phyloP scores from a whole-genome alignment of 345 rosid species.

The Trapa bicornis region DNA sequence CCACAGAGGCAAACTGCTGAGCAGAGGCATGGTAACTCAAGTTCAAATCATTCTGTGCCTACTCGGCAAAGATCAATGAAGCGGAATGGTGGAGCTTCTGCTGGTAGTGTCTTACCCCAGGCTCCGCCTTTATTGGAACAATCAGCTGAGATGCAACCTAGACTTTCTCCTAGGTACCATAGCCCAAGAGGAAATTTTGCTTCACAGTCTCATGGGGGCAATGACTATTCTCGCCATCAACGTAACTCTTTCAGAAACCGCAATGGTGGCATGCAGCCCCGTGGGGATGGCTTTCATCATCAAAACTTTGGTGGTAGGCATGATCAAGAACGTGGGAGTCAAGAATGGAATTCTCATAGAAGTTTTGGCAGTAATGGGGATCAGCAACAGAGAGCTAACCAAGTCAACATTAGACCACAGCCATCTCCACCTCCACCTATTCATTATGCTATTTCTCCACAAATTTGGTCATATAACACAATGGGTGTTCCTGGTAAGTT shows the following conservation, averaged over 20 bases:
- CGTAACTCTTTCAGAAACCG: slow-evolving; percentile 54
- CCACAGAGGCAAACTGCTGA: slow-evolving; percentile 22
- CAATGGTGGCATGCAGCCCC: slow-evolving; percentile 34
- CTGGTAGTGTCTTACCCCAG: slow-evolving; percentile 25
- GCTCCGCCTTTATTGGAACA: slow-evolving; percentile 26
- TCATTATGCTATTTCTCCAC: slow-evolving; percentile 25
- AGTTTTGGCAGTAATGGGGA: slow-evolving; percentile 52
- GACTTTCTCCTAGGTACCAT: slow-evolving; percentile 42
- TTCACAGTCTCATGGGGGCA: slow-evolving; percentile 33
- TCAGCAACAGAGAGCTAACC: slow-evolving; percentile 31
- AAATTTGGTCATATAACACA: slow-evolving; percentile 38
- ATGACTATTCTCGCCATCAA: slow-evolving; percentile 44
- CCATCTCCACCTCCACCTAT: slow-evolving; percentile 28
- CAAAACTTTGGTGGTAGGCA: slow-evolving; percentile 64
- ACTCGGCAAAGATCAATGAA: slow-evolving; percentile 29
- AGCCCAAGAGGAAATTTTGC: slow-evolving; percentile 35
- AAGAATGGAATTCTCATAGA: slow-evolving; percentile 49
- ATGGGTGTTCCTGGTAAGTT: slow-evolving; percentile 55
- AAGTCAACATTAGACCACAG: slow-evolving; percentile 49
- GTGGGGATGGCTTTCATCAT: slow-evolving; percentile 57
- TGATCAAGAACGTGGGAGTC: slow-evolving; percentile 60
- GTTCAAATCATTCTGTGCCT: slow-evolving; percentile 23
- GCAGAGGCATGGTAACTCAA: slow-evolving; percentile 21
- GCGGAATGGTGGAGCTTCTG: slow-evolving; percentile 23
- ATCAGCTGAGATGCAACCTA: slow-evolving; percentile 22